Evolutionary conservation across 2,329 filamentous ascomycete species (phyloP), one percentile per base, ranked within the genome.

Genomic region (Neofusicoccum laricinum): DNA sequence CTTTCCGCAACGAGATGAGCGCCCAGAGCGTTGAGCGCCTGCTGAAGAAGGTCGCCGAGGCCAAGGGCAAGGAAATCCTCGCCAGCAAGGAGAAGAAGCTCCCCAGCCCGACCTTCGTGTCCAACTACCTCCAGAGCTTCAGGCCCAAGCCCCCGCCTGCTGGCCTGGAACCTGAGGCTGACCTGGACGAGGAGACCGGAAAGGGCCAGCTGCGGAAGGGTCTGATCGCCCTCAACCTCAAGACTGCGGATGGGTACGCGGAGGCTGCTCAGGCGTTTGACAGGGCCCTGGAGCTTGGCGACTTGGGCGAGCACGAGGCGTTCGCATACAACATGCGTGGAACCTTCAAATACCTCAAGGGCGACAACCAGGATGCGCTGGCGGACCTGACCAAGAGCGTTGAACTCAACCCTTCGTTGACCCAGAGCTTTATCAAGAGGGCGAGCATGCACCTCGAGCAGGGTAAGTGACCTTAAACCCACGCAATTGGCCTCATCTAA

Each of bases 71-170:
- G 81, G 88, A 88, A 68, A 97, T 99, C 74, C 84, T 99, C 63
- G 87, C 85, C 72, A 85, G 85, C 66, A 94, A 93, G 78, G 85
- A 86, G 71, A 90, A 92, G 81, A 94, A 92, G 81, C 86, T 99
- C 58, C 95, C 95, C 19, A 97, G 93, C 79, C 90, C 95, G 34
- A 97, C 93, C 12, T 99, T 98, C 71, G 93, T 99, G 69, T 92
- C 93, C 75, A 99, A 99, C 84, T 99, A 99, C 79, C 89, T 99
- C 36, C 94, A 98, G 81, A 98, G 94, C 82, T 99, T 99, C 90
- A 90, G 95, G 66, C 84, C 88, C 65, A 91, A 90, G 81, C 84
- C 88, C 53, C 86, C 92, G 1, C 94, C 95, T 3, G 87, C 84
- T 67, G 94, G 92, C 12, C 83, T 99, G 61, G 93, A 94, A 66